Conservation (phyloP, 1,284 basidiomycete genomes). For the Ganoderma meredithae region DNA sequence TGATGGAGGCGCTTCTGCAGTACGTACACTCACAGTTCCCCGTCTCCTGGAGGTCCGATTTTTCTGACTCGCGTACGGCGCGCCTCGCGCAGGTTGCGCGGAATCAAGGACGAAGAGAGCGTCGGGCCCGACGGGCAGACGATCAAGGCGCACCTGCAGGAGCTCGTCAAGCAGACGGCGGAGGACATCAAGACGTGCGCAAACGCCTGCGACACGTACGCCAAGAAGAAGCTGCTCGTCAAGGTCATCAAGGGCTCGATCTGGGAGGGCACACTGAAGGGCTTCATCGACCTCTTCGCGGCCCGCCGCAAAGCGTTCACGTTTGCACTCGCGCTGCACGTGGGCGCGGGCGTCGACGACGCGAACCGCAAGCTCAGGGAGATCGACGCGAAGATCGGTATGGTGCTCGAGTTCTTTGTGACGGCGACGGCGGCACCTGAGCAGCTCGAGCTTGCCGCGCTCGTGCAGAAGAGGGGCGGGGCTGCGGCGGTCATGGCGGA, state of each 20-base stretch:
- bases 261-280: slow-evolving; percentile 47
- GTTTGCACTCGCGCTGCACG: slow-evolving; percentile 45
- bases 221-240: slow-evolving; percentile 42
- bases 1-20: slow-evolving; percentile 53
- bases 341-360: slow-evolving; percentile 43
- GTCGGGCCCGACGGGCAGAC: slow-evolving; percentile 34
- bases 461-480: slow-evolving; percentile 35
- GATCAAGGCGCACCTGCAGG: slow-evolving; percentile 35
- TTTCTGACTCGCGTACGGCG: not conserved
- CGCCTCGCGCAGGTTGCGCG: slow-evolving; percentile 12
- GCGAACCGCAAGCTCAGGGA: slow-evolving; percentile 43
- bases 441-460: slow-evolving; percentile 26
- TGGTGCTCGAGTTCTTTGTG: slow-evolving; percentile 27
- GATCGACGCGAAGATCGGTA: slow-evolving; percentile 36
- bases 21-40: slow-evolving; percentile 32
- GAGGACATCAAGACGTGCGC: slow-evolving; percentile 43
- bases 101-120: slow-evolving; percentile 30
- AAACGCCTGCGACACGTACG: slow-evolving; percentile 43
- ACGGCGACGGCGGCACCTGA: slow-evolving; percentile 23
- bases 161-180: slow-evolving; percentile 35
- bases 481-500: slow-evolving; percentile 27
- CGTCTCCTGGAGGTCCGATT: not conserved
- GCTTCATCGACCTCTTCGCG: slow-evolving; percentile 43
- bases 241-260: slow-evolving; percentile 47
- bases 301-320: slow-evolving; percentile 44